Evolutionary conservation across 2,329 filamentous ascomycete genomes (phyloP).

Genomic region (Neoarthrinium moseri): DNA sequence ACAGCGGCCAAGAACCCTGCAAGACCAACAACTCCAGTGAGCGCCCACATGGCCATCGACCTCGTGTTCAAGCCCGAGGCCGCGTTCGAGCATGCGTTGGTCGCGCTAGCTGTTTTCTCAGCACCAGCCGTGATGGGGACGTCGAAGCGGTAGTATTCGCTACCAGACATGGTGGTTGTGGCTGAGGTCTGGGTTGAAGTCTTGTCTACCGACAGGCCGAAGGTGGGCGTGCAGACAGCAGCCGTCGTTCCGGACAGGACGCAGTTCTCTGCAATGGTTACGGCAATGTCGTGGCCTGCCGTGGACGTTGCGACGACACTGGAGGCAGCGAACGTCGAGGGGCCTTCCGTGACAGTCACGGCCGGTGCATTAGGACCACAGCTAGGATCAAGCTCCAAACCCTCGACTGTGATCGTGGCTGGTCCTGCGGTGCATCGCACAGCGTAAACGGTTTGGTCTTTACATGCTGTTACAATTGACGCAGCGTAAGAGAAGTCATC

Average conservation of each 20-base stretch:
- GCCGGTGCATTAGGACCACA: neutral
- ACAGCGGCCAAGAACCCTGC: neutral
- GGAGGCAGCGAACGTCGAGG: neutral
- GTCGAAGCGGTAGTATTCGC: neutral
- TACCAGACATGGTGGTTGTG: neutral
- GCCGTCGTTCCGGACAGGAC: neutral
- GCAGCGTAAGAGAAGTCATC: neutral
- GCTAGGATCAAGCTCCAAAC: too few relatives aligned
- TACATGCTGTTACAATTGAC: neutral
- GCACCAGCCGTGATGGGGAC: neutral
- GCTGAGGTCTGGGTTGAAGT: neutral
- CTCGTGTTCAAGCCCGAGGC: neutral
- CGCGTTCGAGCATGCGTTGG: neutral
- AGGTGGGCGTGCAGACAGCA: neutral
- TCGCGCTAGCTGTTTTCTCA: neutral
- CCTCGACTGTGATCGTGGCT: neutral
- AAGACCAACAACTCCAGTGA: neutral
- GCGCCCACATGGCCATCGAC: neutral
- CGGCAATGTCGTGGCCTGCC: neutral
- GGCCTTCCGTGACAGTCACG: neutral
- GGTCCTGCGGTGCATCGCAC: neutral
- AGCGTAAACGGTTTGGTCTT: constrained; percentile 1
- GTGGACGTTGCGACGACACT: neutral
- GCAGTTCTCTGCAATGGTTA: neutral
- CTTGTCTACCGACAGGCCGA: neutral